Evolutionary conservation across 2,329 filamentous ascomycete species (phyloP).

Genomic region (Alternaria solani): DNA sequence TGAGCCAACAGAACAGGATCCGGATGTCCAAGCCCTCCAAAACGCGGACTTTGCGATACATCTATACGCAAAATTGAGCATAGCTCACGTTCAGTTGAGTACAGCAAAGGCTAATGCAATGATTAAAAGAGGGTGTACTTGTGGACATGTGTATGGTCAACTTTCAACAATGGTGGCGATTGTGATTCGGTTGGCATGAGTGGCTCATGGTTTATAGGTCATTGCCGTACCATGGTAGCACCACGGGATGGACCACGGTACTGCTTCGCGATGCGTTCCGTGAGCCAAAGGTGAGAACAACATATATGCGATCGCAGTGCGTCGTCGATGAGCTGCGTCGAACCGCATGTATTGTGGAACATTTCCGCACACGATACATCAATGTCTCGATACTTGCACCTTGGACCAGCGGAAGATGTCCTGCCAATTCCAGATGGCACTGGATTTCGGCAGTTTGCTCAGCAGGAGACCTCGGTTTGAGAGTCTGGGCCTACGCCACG

Average conservation of each 20-base stretch:
- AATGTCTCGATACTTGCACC: background rate
- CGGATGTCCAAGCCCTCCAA: background rate
- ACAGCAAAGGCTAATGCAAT: background rate
- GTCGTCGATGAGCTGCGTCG: background rate
- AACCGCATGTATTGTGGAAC: conserved; percentile 3
- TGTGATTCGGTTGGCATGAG: too few relatives aligned
- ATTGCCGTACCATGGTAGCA: too few relatives aligned
- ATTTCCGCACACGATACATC: conserved; percentile 4
- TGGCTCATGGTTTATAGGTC: too few relatives aligned
- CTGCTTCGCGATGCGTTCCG: too few relatives aligned
- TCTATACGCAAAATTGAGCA: background rate
- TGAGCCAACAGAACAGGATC: background rate
- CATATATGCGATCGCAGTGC: too few relatives aligned
- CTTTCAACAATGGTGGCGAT: too few relatives aligned
- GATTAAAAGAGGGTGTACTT: background rate
- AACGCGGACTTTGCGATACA: background rate
- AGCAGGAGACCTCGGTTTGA: background rate
- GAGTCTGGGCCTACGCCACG: conserved; percentile 21
- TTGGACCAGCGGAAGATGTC: conserved; percentile 6
- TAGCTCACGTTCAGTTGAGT: background rate
- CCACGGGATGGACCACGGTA: too few relatives aligned
- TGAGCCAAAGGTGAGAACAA: too few relatives aligned
- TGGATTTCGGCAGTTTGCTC: conserved; percentile 6
- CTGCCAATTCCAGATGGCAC: conserved; percentile 7
- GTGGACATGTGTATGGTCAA: too few relatives aligned